A percentile compares a stretch with the other conserved stretches of the same genome.
Conservation (phyloP, 148 eudicot genomes). For the Oxyria digyna region DNA sequence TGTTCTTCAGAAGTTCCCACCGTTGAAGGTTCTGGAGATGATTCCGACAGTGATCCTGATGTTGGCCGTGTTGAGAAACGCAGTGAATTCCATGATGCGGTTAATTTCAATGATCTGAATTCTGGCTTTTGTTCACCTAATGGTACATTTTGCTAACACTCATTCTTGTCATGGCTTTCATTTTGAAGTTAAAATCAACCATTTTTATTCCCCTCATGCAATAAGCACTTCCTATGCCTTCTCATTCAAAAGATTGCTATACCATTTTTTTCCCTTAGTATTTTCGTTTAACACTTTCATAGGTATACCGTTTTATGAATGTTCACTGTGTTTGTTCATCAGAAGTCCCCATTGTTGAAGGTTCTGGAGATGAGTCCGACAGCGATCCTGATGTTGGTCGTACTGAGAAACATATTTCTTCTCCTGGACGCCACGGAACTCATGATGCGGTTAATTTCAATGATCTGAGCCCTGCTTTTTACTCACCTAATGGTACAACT, state of each 20-base stretch:
- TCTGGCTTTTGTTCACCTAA: conserved; percentile 26
- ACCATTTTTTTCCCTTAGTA: not conserved
- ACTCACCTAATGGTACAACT: conserved; percentile 29
- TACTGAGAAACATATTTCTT: conserved; percentile 1
- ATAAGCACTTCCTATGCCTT: not conserved
- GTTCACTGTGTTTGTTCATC: not conserved
- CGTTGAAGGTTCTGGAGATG: conserved; percentile 4
- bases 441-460: conserved; percentile 18
- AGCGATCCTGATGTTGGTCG: not conserved
- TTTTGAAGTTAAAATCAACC: not conserved
- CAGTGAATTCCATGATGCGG: conserved; percentile 18
- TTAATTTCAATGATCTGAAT: conserved; percentile 19
- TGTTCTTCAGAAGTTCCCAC: not conserved
- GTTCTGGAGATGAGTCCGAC: not conserved
- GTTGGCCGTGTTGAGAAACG: not conserved
- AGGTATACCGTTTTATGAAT: not conserved
- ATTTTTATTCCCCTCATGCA: not conserved
- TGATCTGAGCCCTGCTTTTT: conserved; percentile 25
- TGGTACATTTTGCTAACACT: conserved; percentile 19
- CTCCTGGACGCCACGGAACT: conserved; percentile 6
- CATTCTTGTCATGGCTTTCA: not conserved
- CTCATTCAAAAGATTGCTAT: not conserved
- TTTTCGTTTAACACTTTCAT: not conserved
- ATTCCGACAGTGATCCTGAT: not conserved
- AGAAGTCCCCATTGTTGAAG: not conserved